Percentiles rank a stretch among this genome's conserved stretches.
These are phyloP conservation scores for Trichodelitschia bisporula DNA, from an alignment of 495 filamentous ascomycete genomes.

Conservation along the genomic window DNA sequence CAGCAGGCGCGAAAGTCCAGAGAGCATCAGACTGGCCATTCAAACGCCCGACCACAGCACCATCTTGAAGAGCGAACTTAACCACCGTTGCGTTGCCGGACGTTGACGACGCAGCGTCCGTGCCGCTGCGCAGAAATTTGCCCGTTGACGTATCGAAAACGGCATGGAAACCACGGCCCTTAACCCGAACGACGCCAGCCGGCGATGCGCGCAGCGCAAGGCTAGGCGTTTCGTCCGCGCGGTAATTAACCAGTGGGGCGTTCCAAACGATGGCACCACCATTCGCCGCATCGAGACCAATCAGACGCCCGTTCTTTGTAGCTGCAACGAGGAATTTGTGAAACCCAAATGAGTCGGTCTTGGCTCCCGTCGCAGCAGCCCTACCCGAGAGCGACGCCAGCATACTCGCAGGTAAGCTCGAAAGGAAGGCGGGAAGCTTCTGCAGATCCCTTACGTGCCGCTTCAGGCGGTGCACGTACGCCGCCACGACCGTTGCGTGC, in stretches of 20 bases:
- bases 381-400: slow-evolving; percentile 37
- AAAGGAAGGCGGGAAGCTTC: slow-evolving; percentile 49
- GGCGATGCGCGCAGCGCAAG: no score
- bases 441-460: slow-evolving; percentile 61
- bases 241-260: slow-evolving; percentile 22
- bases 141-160: no score
- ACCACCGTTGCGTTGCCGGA: slow-evolving; percentile 2
- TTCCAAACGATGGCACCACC: slow-evolving; percentile 57
- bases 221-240: no score
- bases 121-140: no score
- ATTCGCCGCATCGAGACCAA: slow-evolving; percentile 52
- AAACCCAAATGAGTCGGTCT: slow-evolving; percentile 42
- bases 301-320: slow-evolving; percentile 54
- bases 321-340: slow-evolving; percentile 61
- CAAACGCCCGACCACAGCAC: slow-evolving; percentile 9
- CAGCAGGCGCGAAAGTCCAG: slow-evolving; percentile 54
- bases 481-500: slow-evolving; percentile 48
- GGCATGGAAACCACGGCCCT: no score
- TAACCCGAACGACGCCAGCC: no score
- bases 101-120: neutral
- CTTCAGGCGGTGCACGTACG: slow-evolving; percentile 69
- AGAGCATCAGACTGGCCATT: slow-evolving; percentile 3
- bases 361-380: slow-evolving; percentile 3
- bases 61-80: slow-evolving; percentile 10
- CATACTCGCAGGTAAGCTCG: slow-evolving; percentile 20